phyloP scores from a whole-genome alignment of 2,329 filamentous ascomycete genomes.

The Epichloe typhina region DNA sequence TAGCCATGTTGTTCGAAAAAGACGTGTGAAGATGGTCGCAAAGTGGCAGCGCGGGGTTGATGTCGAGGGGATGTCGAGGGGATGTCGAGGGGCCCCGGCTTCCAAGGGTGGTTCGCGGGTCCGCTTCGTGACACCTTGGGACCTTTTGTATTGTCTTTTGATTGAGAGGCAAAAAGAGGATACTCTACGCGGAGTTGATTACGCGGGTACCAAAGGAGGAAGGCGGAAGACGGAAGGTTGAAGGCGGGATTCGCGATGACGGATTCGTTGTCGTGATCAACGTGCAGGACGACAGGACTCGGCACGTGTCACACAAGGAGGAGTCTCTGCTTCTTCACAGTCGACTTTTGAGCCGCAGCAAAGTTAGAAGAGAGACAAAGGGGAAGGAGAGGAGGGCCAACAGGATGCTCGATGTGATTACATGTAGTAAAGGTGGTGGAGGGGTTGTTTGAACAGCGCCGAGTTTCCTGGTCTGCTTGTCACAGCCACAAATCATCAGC shows the following conservation, averaged over 20 bases:
- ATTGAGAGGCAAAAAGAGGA: background rate
- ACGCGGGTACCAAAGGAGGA: background rate
- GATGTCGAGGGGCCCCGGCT: background rate
- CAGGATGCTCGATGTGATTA: no score
- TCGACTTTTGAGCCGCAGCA: background rate
- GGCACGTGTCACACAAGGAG: no score
- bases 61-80: background rate
- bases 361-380: background rate
- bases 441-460: no score
- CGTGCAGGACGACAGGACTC: background rate
- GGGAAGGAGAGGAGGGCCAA: background rate
- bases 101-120: background rate
- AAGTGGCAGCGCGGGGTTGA: conserved; percentile 3
- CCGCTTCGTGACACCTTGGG: background rate
- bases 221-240: background rate
- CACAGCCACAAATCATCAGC: no score
- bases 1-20: conserved; percentile 15
- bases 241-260: background rate
- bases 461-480: no score
- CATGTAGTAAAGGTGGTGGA: no score
- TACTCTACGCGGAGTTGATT: background rate
- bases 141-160: background rate
- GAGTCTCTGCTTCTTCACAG: background rate
- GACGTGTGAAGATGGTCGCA: background rate
- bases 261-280: background rate